These are phyloP conservation scores for Protomyces inundatus DNA, from an alignment of 1,139 yeast genomes.

Conservation along the genomic window DNA sequence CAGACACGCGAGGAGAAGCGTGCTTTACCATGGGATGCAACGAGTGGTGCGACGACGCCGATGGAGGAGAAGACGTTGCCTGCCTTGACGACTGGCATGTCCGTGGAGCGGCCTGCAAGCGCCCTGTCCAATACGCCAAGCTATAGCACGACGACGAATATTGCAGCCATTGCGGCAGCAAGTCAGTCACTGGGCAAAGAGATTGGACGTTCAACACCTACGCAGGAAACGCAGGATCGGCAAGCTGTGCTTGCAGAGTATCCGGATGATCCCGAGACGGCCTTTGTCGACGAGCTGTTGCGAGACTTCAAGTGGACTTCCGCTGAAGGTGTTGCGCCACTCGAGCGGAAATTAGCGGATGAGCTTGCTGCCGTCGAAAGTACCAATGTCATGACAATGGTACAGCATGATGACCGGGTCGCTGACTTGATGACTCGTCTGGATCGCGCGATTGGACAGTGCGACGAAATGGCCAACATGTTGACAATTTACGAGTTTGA, in stretches of 20 bases:
- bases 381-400: slow-evolving; percentile 47
- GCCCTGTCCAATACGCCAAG: not conserved
- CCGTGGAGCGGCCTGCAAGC: not conserved
- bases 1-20: not conserved
- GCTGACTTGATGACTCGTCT: slow-evolving; percentile 47
- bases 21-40: not conserved
- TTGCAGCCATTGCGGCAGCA: not conserved
- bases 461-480: slow-evolving; percentile 57
- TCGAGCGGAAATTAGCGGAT: slow-evolving; percentile 53
- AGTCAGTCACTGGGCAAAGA: not conserved
- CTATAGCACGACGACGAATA: not conserved
- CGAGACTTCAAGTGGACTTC: slow-evolving; percentile 72
- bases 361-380: slow-evolving; percentile 57
- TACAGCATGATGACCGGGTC: slow-evolving; percentile 44
- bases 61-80: not conserved
- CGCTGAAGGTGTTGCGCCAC: slow-evolving; percentile 54
- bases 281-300: slow-evolving; percentile 35
- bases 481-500: slow-evolving; percentile 56
- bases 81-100: not conserved
- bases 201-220: not conserved
- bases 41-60: not conserved
- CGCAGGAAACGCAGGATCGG: not conserved
- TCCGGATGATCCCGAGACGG: slow-evolving; percentile 12
- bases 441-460: slow-evolving; percentile 45
- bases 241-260: not conserved